A percentile compares a stretch with the other conserved stretches of the same genome.
Evolutionary conservation across 2,329 filamentous ascomycete genomes (phyloP).

Genomic region (Xylaria sp.): DNA sequence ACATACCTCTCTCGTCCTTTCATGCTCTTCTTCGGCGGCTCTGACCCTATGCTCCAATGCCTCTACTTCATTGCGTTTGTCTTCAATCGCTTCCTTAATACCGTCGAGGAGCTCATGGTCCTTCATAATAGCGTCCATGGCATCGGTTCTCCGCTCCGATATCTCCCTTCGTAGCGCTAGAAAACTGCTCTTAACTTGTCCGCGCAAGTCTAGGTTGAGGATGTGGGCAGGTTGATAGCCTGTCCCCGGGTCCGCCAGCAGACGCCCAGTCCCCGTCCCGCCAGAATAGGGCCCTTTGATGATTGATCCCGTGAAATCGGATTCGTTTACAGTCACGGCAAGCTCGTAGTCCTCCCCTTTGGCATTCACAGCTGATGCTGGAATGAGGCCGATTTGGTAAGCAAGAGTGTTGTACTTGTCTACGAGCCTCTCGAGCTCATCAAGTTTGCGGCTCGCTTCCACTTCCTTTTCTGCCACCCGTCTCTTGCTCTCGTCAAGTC

Average conservation of each 20-base stretch:
- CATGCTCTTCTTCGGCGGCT: conserved; percentile 91
- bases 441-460: conserved; percentile 86
- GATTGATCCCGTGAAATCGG: conserved; percentile 77
- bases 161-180: conserved; percentile 85
- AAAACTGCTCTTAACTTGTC: conserved; percentile 82
- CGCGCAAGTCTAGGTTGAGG: conserved; percentile 87
- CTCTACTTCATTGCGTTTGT: conserved; percentile 93
- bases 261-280: conserved; percentile 71
- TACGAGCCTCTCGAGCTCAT: conserved; percentile 90
- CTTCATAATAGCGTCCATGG: conserved; percentile 91
- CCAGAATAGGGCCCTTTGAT: conserved; percentile 57
- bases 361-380: conserved; percentile 83
- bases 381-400: conserved; percentile 93
- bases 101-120: conserved; percentile 93
- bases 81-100: conserved; percentile 96
- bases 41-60: conserved; percentile 87
- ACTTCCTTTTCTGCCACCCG: conserved; percentile 85
- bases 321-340: conserved; percentile 80
- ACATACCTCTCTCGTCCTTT: conserved; percentile 83
- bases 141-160: conserved; percentile 83
- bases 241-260: conserved; percentile 82
- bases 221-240: conserved; percentile 93
- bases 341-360: conserved; percentile 88
- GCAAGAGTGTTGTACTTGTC: conserved; percentile 94
- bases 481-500: conserved; percentile 86